phyloP scores from a whole-genome alignment of 495 filamentous ascomycete species.

The Staphylotrichum longicolle region DNA sequence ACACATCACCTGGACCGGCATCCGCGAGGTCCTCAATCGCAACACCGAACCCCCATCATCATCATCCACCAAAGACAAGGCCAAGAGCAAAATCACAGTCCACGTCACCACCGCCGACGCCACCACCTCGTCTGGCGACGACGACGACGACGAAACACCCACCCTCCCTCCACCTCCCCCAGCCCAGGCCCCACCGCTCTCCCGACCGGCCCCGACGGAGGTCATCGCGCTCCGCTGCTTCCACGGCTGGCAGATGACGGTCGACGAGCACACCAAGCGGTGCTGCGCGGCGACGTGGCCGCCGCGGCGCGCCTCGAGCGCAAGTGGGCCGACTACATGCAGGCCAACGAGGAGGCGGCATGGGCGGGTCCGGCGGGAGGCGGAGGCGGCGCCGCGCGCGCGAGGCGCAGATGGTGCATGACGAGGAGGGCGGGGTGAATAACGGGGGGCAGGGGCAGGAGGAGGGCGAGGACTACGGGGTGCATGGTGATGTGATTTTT shows the following conservation, averaged over 20 bases:
- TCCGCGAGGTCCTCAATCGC: constrained; percentile 78
- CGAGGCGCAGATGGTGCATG: constrained; percentile 69
- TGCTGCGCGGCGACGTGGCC: constrained; percentile 68
- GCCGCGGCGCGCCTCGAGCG: constrained; percentile 72
- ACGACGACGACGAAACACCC: not conserved
- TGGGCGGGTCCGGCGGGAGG: constrained; percentile 55
- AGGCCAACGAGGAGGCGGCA: constrained; percentile 82
- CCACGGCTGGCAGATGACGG: constrained; percentile 91
- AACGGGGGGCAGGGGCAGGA: constrained; percentile 30
- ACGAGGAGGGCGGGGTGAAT: constrained; percentile 69
- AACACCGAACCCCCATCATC: constrained; percentile 68
- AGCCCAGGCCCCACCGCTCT: not conserved
- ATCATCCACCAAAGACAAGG: not conserved
- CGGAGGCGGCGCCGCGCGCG: constrained; percentile 70
- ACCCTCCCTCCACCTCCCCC: not conserved
- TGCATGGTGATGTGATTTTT: constrained; percentile 55
- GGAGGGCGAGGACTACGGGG: constrained; percentile 55
- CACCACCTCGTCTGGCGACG: not conserved
- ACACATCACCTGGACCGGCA: constrained; percentile 87
- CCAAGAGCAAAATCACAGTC: not conserved
- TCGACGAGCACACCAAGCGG: constrained; percentile 88
- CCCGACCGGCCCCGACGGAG: constrained; percentile 43
- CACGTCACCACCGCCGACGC: not conserved
- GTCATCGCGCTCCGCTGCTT: constrained; percentile 88
- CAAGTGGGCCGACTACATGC: constrained; percentile 96